Percentiles rank a stretch among this genome's conserved stretches.
These are phyloP conservation scores for Neurospora sp. DNA, from an alignment of 495 filamentous ascomycete genomes.

Conservation along the genomic window DNA sequence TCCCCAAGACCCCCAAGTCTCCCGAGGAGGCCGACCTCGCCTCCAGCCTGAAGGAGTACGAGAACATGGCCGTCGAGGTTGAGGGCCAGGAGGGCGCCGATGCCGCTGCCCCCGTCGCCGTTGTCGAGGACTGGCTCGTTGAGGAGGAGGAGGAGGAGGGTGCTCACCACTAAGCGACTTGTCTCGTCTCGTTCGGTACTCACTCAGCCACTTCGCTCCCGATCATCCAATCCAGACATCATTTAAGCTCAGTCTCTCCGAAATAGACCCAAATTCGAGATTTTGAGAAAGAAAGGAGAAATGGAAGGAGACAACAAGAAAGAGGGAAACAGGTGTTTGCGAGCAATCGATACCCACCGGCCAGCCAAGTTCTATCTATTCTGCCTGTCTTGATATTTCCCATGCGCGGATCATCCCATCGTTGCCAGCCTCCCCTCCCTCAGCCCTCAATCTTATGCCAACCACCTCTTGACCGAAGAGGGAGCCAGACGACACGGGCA, in stretches of 20 bases:
- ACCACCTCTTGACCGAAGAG: neutral
- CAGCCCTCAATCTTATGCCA: neutral
- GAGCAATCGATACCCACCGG: neutral
- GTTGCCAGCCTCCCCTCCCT: neutral
- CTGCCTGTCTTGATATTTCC: neutral
- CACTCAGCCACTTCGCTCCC: neutral
- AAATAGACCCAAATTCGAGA: neutral
- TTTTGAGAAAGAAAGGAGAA: neutral
- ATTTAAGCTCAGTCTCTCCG: neutral
- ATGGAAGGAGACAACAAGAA: neutral
- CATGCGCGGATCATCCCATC: neutral
- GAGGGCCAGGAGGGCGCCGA: slow-evolving; percentile 62
- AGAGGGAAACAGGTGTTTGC: neutral
- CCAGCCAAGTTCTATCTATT: neutral
- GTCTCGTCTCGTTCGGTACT: neutral
- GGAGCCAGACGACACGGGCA: too few species aligned
- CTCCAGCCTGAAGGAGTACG: slow-evolving; percentile 83
- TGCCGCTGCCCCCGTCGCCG: slow-evolving; percentile 24
- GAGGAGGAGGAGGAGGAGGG: slow-evolving; percentile 39
- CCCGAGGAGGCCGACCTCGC: slow-evolving; percentile 91
- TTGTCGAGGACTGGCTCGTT: slow-evolving; percentile 39
- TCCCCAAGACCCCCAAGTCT: slow-evolving; percentile 68
- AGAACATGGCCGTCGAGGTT: slow-evolving; percentile 83
- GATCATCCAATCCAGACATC: neutral
- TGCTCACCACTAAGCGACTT: slow-evolving; percentile 5